Percentiles rank a stretch among this genome's conserved stretches.
Conservation (phyloP, 2,329 filamentous ascomycete genomes). For the Alternaria incomplexa region DNA sequence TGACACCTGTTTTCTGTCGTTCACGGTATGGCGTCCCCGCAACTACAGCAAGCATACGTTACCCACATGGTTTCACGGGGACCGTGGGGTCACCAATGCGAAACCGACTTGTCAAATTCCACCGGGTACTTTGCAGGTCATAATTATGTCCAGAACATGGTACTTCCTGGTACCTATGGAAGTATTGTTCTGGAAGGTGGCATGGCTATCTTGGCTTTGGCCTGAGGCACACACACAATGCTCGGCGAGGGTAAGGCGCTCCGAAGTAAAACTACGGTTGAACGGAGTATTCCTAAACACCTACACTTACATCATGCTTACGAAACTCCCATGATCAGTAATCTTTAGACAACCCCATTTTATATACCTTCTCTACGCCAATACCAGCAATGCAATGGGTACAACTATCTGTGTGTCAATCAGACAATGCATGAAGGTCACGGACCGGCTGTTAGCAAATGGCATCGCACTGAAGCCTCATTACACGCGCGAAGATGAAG, state of each 20-base stretch:
- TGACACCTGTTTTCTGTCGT: background rate
- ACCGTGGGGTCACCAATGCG: conserved; percentile 6
- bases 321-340: background rate
- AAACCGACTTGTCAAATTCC: conserved; percentile 3
- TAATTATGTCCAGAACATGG: background rate
- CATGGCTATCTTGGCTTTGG: background rate
- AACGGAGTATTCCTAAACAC: background rate
- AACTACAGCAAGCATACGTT: conserved; percentile 7
- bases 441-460: conserved; percentile 27
- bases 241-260: background rate
- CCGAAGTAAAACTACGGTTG: background rate
- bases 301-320: conserved; percentile 1
- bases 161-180: background rate
- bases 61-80: conserved; percentile 20
- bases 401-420: conserved; percentile 16
- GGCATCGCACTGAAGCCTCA: conserved; percentile 19
- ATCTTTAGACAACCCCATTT: background rate
- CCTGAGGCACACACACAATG: background rate
- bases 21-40: conserved; percentile 9
- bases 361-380: conserved; percentile 10
- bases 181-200: background rate
- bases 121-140: background rate
- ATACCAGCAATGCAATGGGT: conserved; percentile 14
- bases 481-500: conserved; percentile 17
- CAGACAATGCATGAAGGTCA: conserved; percentile 19